Evolutionary conservation across 805 yeast species (phyloP), one percentile per base, ranked within the genome.

Genomic region (Kazachstania taianensis): DNA sequence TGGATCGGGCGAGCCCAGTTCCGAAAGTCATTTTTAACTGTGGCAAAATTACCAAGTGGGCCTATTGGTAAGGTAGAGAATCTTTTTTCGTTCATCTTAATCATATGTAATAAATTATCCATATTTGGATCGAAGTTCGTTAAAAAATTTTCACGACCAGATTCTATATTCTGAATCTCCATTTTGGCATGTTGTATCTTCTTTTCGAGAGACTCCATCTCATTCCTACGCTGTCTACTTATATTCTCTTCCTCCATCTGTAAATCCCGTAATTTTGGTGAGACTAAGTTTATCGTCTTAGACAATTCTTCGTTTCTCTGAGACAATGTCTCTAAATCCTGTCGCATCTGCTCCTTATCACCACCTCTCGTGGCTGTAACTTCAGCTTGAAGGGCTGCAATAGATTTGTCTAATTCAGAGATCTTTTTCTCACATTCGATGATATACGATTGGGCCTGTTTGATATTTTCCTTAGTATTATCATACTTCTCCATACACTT

Each of bases 21-120:
- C 15, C 65, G 58, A 46, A 58, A 72, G 7, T 69, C 75, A 1
- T 60, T 53, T 48, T 74, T 80, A 10, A 89, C 62, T 4, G 70
- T 63, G 2, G 85, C 63, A 40, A 61, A 60, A 3, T 65, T 44
- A 1, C 95, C 96, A 2, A 89, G 43, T 0, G 98, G 98, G 0
- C 97, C 97, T 13, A 79, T 55, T 0, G 94, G 94, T 24, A 49
- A 50, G 2, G 55, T 47, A 13, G 65, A 66, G 66, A 72, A 77
- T 12, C 56, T 47, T 0, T 44, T 32, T 10, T 61, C 61, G 2
- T 52, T 45, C 25, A 38, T 33, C 19, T 57, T 43, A 5, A 78
- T 69, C 5, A 62, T 70, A 3, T 50, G 43, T 17, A 77, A 45
- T 5, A 78, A 50, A 2, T 39, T 33, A 7, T 56, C 57, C 51